phyloP scores from a whole-genome alignment of 1,139 yeast genomes.

The Lodderomyces oxycetoniae region DNA sequence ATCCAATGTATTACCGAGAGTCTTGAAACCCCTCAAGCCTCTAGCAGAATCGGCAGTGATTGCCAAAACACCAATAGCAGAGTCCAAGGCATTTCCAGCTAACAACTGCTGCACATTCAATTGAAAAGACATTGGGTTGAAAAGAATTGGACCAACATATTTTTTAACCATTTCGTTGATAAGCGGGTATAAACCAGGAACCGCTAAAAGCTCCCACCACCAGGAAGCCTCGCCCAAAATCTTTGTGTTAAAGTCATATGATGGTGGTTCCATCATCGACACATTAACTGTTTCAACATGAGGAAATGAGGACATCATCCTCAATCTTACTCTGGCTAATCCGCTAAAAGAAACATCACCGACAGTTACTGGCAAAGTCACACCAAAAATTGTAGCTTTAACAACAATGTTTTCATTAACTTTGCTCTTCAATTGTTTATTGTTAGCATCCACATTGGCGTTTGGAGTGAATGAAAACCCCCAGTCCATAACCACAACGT shows the following conservation, averaged over 20 bases:
- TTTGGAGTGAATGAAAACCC: slow-evolving; percentile 87
- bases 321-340: slow-evolving; percentile 70
- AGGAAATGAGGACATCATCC: slow-evolving; percentile 88
- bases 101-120: slow-evolving; percentile 85
- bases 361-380: slow-evolving; percentile 59
- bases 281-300: slow-evolving; percentile 88
- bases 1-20: slow-evolving; percentile 76
- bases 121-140: slow-evolving; percentile 87
- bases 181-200: slow-evolving; percentile 82
- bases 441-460: slow-evolving; percentile 73
- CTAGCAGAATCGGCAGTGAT: slow-evolving; percentile 64
- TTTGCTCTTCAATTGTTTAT: slow-evolving; percentile 74
- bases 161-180: slow-evolving; percentile 81
- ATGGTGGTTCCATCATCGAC: slow-evolving; percentile 78
- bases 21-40: slow-evolving; percentile 62
- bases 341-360: slow-evolving; percentile 63
- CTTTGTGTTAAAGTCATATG: slow-evolving; percentile 74
- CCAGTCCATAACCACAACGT: slow-evolving; percentile 97
- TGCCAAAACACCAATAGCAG: slow-evolving; percentile 83
- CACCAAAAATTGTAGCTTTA: slow-evolving; percentile 61
- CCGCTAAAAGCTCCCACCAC: slow-evolving; percentile 78
- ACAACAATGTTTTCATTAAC: slow-evolving; percentile 78
- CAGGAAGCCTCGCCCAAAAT: slow-evolving; percentile 71
- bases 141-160: slow-evolving; percentile 82
- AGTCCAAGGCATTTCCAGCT: slow-evolving; percentile 75